Percentiles rank a stretch among this genome's conserved stretches.
Conservation (phyloP, 257 asterid genomes). For the Nicotiana sylvestris region DNA sequence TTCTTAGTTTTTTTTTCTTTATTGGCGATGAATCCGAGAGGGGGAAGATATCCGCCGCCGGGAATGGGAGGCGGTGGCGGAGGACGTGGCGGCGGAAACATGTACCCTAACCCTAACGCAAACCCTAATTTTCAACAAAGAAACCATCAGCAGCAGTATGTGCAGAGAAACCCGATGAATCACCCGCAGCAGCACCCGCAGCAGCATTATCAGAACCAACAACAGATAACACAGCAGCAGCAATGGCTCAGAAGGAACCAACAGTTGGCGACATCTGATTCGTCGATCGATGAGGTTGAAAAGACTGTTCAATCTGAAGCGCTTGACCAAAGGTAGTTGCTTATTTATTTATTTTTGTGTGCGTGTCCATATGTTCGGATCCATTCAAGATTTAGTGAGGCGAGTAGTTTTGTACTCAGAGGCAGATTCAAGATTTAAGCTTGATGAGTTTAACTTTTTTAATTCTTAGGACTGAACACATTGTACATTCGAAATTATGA, state of each 20-base stretch:
- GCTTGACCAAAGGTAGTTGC: constrained; percentile 60
- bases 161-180: constrained; percentile 51
- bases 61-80: constrained; percentile 79
- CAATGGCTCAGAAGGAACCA: constrained; percentile 77
- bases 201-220: constrained; percentile 29
- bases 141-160: constrained; percentile 71
- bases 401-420: no score
- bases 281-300: constrained; percentile 71
- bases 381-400: background rate
- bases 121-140: constrained; percentile 69
- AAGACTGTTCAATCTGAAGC: constrained; percentile 89
- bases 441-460: no score
- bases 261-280: constrained; percentile 44
- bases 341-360: background rate
- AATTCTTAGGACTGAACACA: no score
- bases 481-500: no score
- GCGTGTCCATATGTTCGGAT: background rate
- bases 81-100: constrained; percentile 35
- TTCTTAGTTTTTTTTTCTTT: constrained; percentile 11
- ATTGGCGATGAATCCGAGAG: constrained; percentile 61
- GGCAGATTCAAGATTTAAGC: no score
- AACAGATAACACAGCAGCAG: constrained; percentile 28
- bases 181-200: constrained; percentile 53
- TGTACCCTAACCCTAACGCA: constrained; percentile 39
- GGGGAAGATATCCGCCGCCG: constrained; percentile 91